A percentile compares a stretch with the other conserved stretches of the same genome.
phyloP scores from a whole-genome alignment of 108 stramenopile genomes.

The Nitzschia palea region DNA sequence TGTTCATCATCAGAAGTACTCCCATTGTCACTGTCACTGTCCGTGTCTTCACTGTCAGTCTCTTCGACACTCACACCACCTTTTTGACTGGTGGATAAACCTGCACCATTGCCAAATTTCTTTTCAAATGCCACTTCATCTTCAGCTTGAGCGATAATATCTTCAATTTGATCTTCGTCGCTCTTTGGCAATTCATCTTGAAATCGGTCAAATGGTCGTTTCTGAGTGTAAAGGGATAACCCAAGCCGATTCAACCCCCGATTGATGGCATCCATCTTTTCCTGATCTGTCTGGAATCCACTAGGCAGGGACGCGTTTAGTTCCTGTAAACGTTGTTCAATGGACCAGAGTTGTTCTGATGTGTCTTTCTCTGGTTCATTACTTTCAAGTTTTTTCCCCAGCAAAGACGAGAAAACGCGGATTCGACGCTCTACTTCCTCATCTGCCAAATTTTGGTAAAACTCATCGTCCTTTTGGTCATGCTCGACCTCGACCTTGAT shows the following conservation, averaged over 20 bases:
- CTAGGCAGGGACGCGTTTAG: constrained; percentile 43
- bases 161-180: constrained; percentile 52
- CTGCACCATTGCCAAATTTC: background rate
- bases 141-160: constrained; percentile 51
- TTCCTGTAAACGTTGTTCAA: constrained; percentile 42
- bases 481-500: constrained; percentile 25
- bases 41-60: constrained; percentile 5
- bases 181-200: constrained; percentile 33
- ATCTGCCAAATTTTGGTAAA: constrained; percentile 10
- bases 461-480: constrained; percentile 14
- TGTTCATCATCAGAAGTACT: constrained; percentile 25
- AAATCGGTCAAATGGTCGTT: constrained; percentile 25
- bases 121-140: constrained; percentile 41
- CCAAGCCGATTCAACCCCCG: constrained; percentile 41
- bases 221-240: constrained; percentile 25
- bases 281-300: constrained; percentile 33
- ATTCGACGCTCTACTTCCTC: constrained; percentile 29
- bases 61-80: background rate
- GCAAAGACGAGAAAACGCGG: constrained; percentile 18
- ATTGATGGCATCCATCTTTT: constrained; percentile 47
- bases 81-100: background rate
- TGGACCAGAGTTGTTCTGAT: constrained; percentile 18
- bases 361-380: background rate
- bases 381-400: constrained; percentile 21
- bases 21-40: constrained; percentile 17